These are phyloP conservation scores for Pseudonitzschia multistriata DNA, from an alignment of 108 stramenopile species.

Conservation along the genomic window DNA sequence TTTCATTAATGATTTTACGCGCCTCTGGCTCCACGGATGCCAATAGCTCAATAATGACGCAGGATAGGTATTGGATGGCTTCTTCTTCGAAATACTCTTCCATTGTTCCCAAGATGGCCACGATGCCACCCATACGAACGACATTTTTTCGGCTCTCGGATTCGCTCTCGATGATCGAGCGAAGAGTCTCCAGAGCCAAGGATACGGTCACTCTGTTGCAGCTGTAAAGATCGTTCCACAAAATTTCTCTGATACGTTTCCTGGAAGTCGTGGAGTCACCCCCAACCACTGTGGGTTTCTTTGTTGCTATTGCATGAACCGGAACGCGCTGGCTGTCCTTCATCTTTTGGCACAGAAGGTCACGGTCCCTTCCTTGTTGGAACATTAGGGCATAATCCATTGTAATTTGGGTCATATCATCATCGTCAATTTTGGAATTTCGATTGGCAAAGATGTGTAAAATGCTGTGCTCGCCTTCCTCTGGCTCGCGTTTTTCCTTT, in stretches of 20 bases:
- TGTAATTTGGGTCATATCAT: slow-evolving; percentile 35
- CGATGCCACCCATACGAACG: slow-evolving; percentile 30
- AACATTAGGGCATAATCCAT: slow-evolving; percentile 21
- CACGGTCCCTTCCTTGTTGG: neutral
- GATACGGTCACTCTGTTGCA: slow-evolving; percentile 16
- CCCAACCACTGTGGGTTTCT: neutral
- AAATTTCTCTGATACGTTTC: slow-evolving; percentile 16
- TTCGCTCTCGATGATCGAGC: slow-evolving; percentile 16
- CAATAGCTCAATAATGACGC: slow-evolving; percentile 29
- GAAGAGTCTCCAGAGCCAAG: slow-evolving; percentile 22
- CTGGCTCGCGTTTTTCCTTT: neutral
- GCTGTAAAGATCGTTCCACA: slow-evolving; percentile 42
- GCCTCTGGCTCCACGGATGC: slow-evolving; percentile 38
- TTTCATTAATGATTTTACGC: slow-evolving; percentile 29
- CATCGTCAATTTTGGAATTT: neutral
- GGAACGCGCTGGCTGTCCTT: neutral
- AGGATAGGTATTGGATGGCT: slow-evolving; percentile 31
- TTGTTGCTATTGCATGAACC: neutral
- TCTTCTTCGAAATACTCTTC: slow-evolving; percentile 23
- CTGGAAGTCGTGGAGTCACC: neutral
- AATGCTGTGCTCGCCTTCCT: neutral
- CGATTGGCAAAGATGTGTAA: neutral
- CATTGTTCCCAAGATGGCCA: slow-evolving; percentile 38
- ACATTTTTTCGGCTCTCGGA: slow-evolving; percentile 10
- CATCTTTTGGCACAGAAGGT: neutral